Evolutionary conservation across 306 rosid species (phyloP).

Genomic region (Spatholobus suberectus): DNA sequence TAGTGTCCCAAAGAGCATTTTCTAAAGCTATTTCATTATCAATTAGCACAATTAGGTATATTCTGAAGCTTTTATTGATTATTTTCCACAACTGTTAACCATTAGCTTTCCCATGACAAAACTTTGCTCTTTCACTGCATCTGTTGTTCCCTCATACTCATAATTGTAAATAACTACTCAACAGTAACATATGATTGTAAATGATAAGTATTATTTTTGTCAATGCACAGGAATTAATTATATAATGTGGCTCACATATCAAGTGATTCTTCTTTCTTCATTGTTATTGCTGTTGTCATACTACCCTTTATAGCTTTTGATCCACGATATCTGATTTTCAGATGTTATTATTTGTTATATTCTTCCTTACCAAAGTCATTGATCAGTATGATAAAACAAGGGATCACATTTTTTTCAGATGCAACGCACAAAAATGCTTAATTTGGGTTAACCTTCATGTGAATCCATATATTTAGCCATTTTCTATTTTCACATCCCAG

Average conservation of each 20-base stretch:
- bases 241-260: neutral
- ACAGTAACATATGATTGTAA: neutral
- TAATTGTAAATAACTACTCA: neutral
- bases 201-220: neutral
- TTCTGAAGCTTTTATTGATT: neutral
- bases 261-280: neutral
- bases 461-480: neutral
- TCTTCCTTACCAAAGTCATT: neutral
- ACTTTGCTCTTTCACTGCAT: neutral
- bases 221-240: neutral
- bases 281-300: neutral
- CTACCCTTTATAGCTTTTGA: neutral
- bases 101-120: neutral
- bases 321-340: neutral
- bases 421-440: neutral
- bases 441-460: neutral
- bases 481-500: neutral
- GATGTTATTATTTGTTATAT: neutral
- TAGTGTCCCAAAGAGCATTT: neutral
- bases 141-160: neutral
- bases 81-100: neutral
- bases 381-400: constrained; percentile 7
- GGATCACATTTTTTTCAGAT: neutral
- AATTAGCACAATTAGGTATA: neutral
- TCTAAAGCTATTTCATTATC: neutral